These are phyloP conservation scores for Boletus semigastroideus DNA, from an alignment of 1,284 basidiomycete genomes.

Conservation along the genomic window DNA sequence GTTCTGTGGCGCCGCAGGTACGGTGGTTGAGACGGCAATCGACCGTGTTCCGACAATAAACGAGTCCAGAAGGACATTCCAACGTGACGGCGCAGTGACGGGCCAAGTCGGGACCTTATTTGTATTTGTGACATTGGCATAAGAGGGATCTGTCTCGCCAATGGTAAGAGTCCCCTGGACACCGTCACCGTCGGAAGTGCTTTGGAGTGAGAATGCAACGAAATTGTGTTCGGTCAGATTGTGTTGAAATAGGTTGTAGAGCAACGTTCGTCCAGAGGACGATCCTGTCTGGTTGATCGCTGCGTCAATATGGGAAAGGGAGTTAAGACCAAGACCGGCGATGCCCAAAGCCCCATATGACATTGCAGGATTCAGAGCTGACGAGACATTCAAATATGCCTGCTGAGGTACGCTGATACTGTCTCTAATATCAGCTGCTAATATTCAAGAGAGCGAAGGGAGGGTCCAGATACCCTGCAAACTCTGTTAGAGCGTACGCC, in stretches of 20 bases:
- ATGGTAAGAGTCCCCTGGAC: constrained; percentile 68
- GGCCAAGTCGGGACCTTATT: constrained; percentile 71
- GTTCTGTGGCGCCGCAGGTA: constrained; percentile 58
- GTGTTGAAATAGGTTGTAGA: constrained; percentile 71
- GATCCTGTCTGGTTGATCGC: constrained; percentile 56
- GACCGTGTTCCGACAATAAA: constrained; percentile 56
- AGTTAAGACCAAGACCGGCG: constrained; percentile 74
- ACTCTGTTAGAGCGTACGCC: constrained; percentile 57
- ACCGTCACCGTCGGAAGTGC: constrained; percentile 51
- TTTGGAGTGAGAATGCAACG: constrained; percentile 70
- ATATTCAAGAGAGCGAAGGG: constrained; percentile 1
- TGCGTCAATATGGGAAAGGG: constrained; percentile 66
- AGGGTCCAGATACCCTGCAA: constrained; percentile 57
- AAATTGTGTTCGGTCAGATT: constrained; percentile 73
- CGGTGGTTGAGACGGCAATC: constrained; percentile 50
- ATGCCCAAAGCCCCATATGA: constrained; percentile 72
- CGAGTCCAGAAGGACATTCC: constrained; percentile 74
- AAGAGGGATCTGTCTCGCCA: constrained; percentile 66
- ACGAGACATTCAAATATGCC: constrained; percentile 63
- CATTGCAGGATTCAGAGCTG: constrained; percentile 67
- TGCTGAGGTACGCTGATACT: constrained; percentile 66
- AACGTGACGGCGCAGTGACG: constrained; percentile 54
- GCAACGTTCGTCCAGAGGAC: constrained; percentile 61
- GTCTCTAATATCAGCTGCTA: constrained; percentile 10
- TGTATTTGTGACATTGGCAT: constrained; percentile 53